Percentiles rank a stretch among this genome's conserved stretches.
phyloP scores from a whole-genome alignment of 768 basidiomycete genomes.

The Boletus speciosus region DNA sequence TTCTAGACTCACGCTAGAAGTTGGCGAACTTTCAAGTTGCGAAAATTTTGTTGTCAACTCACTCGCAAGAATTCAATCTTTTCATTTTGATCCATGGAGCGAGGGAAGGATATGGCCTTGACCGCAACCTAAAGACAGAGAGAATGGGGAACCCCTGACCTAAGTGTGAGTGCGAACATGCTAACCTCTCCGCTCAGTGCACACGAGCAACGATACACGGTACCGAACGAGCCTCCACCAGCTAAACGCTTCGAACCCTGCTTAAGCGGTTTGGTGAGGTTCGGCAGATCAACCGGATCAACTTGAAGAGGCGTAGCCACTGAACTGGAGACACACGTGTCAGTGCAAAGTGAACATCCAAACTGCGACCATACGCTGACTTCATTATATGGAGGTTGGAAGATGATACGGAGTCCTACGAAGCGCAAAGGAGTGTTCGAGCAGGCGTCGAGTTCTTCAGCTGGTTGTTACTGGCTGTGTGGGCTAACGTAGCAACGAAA shows the following conservation, averaged over 20 bases:
- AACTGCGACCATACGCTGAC: neutral
- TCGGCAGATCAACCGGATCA: neutral
- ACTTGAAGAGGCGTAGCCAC: neutral
- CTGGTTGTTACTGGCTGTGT: neutral
- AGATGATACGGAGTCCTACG: neutral
- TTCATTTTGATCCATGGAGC: neutral
- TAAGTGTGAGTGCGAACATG: neutral
- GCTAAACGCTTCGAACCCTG: neutral
- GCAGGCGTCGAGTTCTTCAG: neutral
- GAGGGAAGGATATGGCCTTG: neutral
- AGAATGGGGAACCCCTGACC: neutral
- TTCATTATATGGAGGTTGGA: neutral
- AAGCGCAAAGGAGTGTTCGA: neutral
- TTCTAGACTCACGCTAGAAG: neutral
- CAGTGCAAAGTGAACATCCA: neutral
- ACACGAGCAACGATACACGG: neutral
- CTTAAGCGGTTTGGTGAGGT: constrained; percentile 3
- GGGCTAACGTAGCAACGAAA: neutral
- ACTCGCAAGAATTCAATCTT: neutral
- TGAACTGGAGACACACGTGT: neutral
- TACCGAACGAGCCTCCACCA: neutral
- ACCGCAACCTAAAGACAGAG: constrained; percentile 2
- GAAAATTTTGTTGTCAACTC: neutral
- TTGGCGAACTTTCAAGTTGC: neutral
- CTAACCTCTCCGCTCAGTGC: neutral